Conservation (phyloP, 768 basidiomycete species). For the Kwoniella heveanensis region DNA sequence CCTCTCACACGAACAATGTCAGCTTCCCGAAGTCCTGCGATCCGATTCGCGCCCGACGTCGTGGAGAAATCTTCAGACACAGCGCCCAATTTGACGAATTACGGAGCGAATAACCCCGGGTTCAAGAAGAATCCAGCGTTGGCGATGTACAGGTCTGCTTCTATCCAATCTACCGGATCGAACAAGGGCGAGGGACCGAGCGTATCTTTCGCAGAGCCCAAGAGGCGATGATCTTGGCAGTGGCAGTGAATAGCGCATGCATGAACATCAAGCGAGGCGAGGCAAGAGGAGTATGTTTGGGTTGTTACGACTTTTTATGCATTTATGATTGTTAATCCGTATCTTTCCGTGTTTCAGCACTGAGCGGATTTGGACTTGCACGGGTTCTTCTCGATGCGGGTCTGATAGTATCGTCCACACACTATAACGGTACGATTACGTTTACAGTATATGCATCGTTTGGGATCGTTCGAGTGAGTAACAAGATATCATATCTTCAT, state of each 20-base stretch:
- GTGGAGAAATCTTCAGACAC: slow-evolving; percentile 42
- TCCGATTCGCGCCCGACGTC: slow-evolving; percentile 49
- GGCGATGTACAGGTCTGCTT: slow-evolving; percentile 39
- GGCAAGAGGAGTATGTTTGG: not conserved
- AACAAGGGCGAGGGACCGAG: slow-evolving; percentile 21
- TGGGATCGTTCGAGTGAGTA: too few species aligned
- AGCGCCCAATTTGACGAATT: slow-evolving; percentile 42
- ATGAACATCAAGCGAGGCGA: not conserved
- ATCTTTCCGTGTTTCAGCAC: too few species aligned
- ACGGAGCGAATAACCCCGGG: slow-evolving; percentile 37
- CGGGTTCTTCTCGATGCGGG: too few species aligned
- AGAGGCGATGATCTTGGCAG: slow-evolving; percentile 4
- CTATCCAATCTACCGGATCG: slow-evolving; percentile 16
- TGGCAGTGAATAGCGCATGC: not conserved
- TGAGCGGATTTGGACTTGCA: too few species aligned
- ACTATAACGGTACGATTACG: too few species aligned
- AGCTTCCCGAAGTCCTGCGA: slow-evolving; percentile 24
- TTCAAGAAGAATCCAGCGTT: slow-evolving; percentile 44
- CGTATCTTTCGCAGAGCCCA: slow-evolving; percentile 33
- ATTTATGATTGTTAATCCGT: slow-evolving; percentile 4
- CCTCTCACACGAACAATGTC: slow-evolving; percentile 29
- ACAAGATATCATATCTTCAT: too few species aligned
- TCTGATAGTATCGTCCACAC: too few species aligned
- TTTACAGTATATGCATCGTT: too few species aligned
- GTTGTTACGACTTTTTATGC: slow-evolving; percentile 5